Evolutionary conservation across 2,329 filamentous ascomycete species (phyloP).

Genomic region (Cordyceps militaris): DNA sequence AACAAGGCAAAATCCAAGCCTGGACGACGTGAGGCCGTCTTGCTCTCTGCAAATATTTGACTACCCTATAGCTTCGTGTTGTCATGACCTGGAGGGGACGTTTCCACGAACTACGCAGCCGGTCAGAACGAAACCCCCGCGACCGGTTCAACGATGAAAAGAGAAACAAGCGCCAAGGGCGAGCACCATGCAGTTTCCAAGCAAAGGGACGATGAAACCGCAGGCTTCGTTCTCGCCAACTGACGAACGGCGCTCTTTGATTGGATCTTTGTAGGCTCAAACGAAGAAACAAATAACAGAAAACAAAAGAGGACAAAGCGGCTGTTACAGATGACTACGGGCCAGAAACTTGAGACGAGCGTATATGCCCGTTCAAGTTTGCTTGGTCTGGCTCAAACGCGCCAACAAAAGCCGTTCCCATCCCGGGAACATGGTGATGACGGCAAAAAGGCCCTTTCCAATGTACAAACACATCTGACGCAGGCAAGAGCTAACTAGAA

Average conservation of each 20-base stretch:
- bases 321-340: constrained; percentile 1
- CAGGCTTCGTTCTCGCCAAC: background rate
- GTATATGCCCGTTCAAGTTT: background rate
- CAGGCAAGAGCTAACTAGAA: background rate
- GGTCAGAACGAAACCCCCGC: background rate
- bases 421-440: no score
- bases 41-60: no score
- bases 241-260: background rate
- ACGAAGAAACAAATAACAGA: background rate
- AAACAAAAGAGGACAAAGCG: constrained; percentile 4
- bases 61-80: background rate
- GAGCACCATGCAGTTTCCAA: background rate
- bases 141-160: background rate
- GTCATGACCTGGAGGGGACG: no score
- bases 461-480: background rate
- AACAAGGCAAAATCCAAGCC: no score
- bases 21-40: no score
- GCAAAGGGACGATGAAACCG: constrained; percentile 1
- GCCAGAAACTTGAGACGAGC: background rate
- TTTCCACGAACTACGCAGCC: background rate
- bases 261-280: background rate
- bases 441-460: no score
- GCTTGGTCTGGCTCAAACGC: background rate
- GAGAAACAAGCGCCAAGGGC: background rate
- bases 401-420: background rate